These are phyloP conservation scores for Atkinsonella hypoxylon DNA, from an alignment of 2,329 filamentous ascomycete species.

Conservation along the genomic window DNA sequence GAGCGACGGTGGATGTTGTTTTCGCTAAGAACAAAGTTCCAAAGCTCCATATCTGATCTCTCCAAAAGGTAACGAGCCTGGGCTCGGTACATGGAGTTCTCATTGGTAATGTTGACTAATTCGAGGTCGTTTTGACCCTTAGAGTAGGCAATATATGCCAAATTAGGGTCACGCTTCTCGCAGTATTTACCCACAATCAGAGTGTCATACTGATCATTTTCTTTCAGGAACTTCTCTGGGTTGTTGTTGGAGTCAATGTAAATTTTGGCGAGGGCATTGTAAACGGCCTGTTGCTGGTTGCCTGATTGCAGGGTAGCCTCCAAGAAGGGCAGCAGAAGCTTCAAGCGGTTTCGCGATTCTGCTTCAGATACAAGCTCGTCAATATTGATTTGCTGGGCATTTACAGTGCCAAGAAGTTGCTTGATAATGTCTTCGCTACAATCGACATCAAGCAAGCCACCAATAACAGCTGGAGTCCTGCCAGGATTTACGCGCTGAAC, in stretches of 20 bases:
- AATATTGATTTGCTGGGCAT: conserved; percentile 76
- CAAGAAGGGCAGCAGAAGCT: conserved; percentile 90
- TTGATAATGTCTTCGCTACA: conserved; percentile 97
- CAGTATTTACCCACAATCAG: conserved; percentile 93
- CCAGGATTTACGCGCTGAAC: conserved; percentile 93
- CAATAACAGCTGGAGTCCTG: conserved; percentile 83
- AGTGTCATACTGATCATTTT: conserved; percentile 94
- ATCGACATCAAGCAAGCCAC: conserved; percentile 88
- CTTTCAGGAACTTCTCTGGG: conserved; percentile 91
- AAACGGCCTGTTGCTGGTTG: conserved; percentile 93
- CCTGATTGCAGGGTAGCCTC: conserved; percentile 81
- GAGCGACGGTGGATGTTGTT: conserved; percentile 95
- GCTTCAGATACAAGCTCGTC: conserved; percentile 90
- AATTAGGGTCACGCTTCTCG: conserved; percentile 93
- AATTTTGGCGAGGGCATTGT: conserved; percentile 96
- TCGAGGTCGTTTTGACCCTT: conserved; percentile 98
- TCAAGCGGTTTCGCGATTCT: conserved; percentile 89
- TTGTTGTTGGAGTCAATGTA: conserved; percentile 99
- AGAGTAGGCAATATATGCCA: conserved; percentile 87
- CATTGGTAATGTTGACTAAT: conserved; percentile 94
- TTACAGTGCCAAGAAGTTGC: conserved; percentile 73
- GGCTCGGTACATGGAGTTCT: conserved; percentile 99
- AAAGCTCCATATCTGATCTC: conserved; percentile 79
- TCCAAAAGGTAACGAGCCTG: conserved; percentile 92
- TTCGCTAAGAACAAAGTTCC: conserved; percentile 85